These are phyloP conservation scores for Mucor irregularis DNA, from an alignment of 371 early-diverging fungal species.

Conservation along the genomic window DNA sequence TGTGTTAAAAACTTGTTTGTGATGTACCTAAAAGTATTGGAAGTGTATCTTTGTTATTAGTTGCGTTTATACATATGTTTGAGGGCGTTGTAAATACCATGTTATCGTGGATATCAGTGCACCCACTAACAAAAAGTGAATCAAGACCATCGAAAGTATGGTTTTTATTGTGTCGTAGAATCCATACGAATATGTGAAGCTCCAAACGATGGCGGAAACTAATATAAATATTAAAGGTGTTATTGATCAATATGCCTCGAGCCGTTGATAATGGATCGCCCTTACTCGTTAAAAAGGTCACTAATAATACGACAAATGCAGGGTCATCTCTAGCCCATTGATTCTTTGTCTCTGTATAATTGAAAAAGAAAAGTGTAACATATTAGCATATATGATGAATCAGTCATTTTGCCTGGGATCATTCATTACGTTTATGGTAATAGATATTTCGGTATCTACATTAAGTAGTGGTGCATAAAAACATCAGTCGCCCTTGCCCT, in stretches of 20 bases:
- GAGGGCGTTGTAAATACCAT: constrained; percentile 53
- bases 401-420: background rate
- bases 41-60: background rate
- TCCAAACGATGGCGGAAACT: constrained; percentile 78
- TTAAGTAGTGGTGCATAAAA: constrained; percentile 84
- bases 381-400: background rate
- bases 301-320: constrained; percentile 78
- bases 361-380: no score
- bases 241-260: no score
- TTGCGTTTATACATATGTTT: background rate
- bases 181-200: constrained; percentile 64
- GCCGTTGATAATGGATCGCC: no score
- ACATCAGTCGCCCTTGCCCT: constrained; percentile 64
- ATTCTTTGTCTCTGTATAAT: constrained; percentile 85
- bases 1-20: constrained; percentile 81
- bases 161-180: constrained; percentile 62
- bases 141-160: constrained; percentile 72
- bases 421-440: constrained; percentile 83
- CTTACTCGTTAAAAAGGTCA: constrained; percentile 61
- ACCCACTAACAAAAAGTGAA: constrained; percentile 76
- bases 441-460: constrained; percentile 89
- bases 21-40: constrained; percentile 51
- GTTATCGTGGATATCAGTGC: constrained; percentile 62
- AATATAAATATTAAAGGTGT: background rate
- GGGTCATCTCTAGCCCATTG: constrained; percentile 96